These are phyloP conservation scores for Amanita muscaria DNA, from an alignment of 768 basidiomycete genomes.

Conservation along the genomic window DNA sequence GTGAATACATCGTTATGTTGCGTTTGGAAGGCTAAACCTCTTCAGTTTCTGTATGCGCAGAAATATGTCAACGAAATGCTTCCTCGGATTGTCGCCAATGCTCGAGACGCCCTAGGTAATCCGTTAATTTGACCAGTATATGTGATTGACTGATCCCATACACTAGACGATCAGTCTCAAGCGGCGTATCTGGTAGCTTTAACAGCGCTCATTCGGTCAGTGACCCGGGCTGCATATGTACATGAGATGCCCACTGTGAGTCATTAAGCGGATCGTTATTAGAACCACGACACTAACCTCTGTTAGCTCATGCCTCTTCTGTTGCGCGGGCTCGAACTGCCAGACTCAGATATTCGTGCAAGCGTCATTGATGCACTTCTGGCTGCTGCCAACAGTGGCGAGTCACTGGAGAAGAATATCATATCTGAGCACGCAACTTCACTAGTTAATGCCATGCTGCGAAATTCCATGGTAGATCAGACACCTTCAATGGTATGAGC, in stretches of 20 bases:
- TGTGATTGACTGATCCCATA: not conserved
- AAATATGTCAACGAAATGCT: slow-evolving; percentile 66
- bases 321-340: slow-evolving; percentile 73
- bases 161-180: slow-evolving; percentile 42
- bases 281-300: not conserved
- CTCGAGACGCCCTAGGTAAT: slow-evolving; percentile 47
- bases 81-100: slow-evolving; percentile 65
- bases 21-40: not conserved
- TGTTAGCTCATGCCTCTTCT: slow-evolving; percentile 80
- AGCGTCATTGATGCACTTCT: slow-evolving; percentile 73
- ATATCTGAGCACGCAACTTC: slow-evolving; percentile 65
- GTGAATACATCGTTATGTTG: slow-evolving; percentile 30
- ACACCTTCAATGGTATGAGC: slow-evolving; percentile 46
- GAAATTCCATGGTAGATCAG: slow-evolving; percentile 41
- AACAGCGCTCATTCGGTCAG: slow-evolving; percentile 67
- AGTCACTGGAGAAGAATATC: slow-evolving; percentile 35
- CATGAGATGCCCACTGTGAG: slow-evolving; percentile 57
- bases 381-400: slow-evolving; percentile 55
- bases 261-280: slow-evolving; percentile 2
- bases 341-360: slow-evolving; percentile 62
- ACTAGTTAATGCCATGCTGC: slow-evolving; percentile 65
- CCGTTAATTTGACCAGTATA: not conserved
- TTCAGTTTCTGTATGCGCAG: slow-evolving; percentile 65
- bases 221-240: slow-evolving; percentile 68
- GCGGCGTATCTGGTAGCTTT: slow-evolving; percentile 77